These are phyloP conservation scores for Podospora anserina DNA, from an alignment of 495 filamentous ascomycete species.

Conservation along the genomic window DNA sequence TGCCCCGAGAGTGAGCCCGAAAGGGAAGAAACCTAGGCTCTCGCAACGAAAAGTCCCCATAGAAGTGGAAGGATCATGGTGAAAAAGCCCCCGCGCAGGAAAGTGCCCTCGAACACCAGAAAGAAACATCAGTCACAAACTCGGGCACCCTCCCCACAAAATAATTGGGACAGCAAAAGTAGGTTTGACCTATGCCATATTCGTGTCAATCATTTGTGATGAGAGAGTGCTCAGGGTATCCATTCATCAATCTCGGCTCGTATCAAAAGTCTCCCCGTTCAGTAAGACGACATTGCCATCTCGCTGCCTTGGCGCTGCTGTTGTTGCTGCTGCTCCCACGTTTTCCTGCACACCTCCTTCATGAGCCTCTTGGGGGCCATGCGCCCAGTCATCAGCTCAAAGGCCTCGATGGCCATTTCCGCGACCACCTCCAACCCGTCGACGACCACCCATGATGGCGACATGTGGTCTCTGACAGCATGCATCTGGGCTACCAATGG, in stretches of 20 bases:
- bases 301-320: constrained; percentile 3
- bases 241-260: neutral
- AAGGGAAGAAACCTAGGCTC: no score
- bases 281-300: neutral
- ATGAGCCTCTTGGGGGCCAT: constrained; percentile 72
- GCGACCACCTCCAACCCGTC: constrained; percentile 75
- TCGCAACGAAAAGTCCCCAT: no score
- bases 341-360: constrained; percentile 51
- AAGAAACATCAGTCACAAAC: no score
- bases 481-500: constrained; percentile 63
- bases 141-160: no score
- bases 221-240: neutral
- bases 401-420: constrained; percentile 80
- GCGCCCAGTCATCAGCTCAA: constrained; percentile 79
- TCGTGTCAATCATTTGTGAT: no score
- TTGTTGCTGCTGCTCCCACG: constrained; percentile 41
- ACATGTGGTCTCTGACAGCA: constrained; percentile 54
- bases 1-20: no score
- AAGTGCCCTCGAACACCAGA: no score
- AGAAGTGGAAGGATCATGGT: no score
- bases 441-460: constrained; percentile 70
- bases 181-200: no score
- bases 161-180: no score
- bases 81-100: no score
- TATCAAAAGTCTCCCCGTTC: neutral